Evolutionary conservation across 768 basidiomycete genomes (phyloP), one percentile per base, ranked within the genome.

Genomic region (Tubosaeta sp.): DNA sequence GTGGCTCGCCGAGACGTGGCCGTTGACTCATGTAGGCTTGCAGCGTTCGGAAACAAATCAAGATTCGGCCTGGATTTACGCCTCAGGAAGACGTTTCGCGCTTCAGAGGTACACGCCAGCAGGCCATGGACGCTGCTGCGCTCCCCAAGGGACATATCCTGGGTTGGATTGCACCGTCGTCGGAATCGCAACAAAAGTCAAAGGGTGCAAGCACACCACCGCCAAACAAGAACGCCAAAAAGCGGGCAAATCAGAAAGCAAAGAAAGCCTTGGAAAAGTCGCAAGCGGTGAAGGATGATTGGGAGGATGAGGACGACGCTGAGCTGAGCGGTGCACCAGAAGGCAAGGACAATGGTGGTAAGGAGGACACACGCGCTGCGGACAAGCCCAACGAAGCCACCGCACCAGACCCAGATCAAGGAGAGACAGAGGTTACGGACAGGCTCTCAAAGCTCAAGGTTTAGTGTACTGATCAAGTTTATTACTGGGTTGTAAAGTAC

Each of bases 11-110:
- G 46, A 53, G 51, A 57, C 50, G 25, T 29, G 25, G 56, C 48
- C 50, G 48, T 46, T 41, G 9, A 49, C 53, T 53, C 67, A 47
- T 34, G 16, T 32, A 44, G 14, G 42, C 3, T 22, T n/a, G 34
- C 32, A 97, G 94, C 44, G 69, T 91, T 32, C 85, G 94, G 56
- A 95, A 94, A 71, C 81, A 94, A 70, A 74, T 88, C 51, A 94
- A 86, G 74, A 86, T 97, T 57, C 79, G 94, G 26, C 94, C 92
- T 3, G 94, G 94, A 0, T 97, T 87, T 71, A 95, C 91, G 5
- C 94, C 94, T 0, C 91, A 94, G 70, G 94, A 97, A 69, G 94
- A 97, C 70, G 80, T 95, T 8, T 78, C 81, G n/a, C 83, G 85
- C 44, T 97, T 94, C 70, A 81, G 91, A 48, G 83, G 88, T 38